These are phyloP conservation scores for Pythium sukuiense DNA, from an alignment of 352 stramenopile species.

Conservation along the genomic window DNA sequence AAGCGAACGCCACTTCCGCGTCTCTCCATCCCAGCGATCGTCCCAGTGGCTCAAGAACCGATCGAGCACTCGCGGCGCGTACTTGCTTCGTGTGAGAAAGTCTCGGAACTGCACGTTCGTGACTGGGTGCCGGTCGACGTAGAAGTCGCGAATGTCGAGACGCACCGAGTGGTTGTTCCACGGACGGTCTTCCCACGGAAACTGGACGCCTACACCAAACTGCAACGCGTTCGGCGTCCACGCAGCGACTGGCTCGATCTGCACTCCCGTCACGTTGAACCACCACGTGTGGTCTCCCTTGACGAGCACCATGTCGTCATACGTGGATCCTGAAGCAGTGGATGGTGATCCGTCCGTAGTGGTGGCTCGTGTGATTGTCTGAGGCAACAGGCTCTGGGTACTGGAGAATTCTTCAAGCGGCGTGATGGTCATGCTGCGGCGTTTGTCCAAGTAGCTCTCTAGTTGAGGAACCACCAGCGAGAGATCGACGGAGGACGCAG, in stretches of 20 bases:
- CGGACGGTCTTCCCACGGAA: conserved; percentile 79
- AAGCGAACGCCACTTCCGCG: conserved; percentile 18
- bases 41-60: conserved; percentile 79
- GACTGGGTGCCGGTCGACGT: conserved; percentile 72
- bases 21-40: conserved; percentile 32
- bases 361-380: conserved; percentile 21
- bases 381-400: conserved; percentile 21
- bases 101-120: conserved; percentile 69
- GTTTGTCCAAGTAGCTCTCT: conserved; percentile 44
- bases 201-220: conserved; percentile 78
- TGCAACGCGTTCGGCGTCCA: conserved; percentile 64
- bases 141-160: conserved; percentile 69
- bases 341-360: not conserved
- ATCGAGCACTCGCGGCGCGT: conserved; percentile 49
- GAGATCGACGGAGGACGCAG: conserved; percentile 28
- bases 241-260: conserved; percentile 71
- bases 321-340: not conserved
- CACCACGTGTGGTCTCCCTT: conserved; percentile 53
- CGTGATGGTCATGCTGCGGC: conserved; percentile 47
- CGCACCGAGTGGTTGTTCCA: conserved; percentile 73
- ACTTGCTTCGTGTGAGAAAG: conserved; percentile 60
- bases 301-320: conserved; percentile 51
- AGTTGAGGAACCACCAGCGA: conserved; percentile 27
- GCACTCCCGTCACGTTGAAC: conserved; percentile 80
- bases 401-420: conserved; percentile 51